Percentiles rank a stretch among this genome's conserved stretches.
phyloP scores from a whole-genome alignment of 164 flowering plant species.

The Tetrastigma voinierianum region DNA sequence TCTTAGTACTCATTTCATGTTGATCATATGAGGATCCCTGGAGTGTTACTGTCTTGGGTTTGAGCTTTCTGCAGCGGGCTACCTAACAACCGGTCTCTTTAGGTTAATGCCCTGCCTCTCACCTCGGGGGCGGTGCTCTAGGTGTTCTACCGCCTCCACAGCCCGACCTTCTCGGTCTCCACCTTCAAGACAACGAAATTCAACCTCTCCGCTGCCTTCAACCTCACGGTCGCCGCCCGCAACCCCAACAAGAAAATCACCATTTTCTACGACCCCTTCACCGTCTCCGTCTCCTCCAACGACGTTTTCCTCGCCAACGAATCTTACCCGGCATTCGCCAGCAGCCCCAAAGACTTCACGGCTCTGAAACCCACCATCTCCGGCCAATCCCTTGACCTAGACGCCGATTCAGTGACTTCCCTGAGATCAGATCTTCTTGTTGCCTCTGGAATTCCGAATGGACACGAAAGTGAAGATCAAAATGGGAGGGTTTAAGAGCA shows the following conservation, averaged over 20 bases:
- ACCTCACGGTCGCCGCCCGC: too few species aligned
- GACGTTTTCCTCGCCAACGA: slow-evolving; percentile 40
- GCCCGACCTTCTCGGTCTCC: too few species aligned
- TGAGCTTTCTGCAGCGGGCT: too few species aligned
- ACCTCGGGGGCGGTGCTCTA: slow-evolving; percentile 52
- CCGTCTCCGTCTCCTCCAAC: too few species aligned
- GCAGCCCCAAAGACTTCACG: slow-evolving; percentile 21
- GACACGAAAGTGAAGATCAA: slow-evolving; percentile 41
- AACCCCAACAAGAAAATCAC: too few species aligned
- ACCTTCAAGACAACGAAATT: too few species aligned
- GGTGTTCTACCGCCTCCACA: slow-evolving; percentile 54
- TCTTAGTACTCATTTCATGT: slow-evolving; percentile 24
- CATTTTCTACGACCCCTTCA: too few species aligned
- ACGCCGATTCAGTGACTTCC: slow-evolving; percentile 26
- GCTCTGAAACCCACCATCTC: background rate
- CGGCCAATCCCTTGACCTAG: slow-evolving; percentile 23
- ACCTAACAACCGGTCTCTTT: too few species aligned
- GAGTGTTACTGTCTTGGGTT: too few species aligned
- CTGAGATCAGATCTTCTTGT: slow-evolving; percentile 35
- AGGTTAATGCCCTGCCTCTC: slow-evolving; percentile 40
- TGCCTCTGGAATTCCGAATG: slow-evolving; percentile 27
- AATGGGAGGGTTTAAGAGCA: too few species aligned
- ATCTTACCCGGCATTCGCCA: slow-evolving; percentile 31
- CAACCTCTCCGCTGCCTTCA: too few species aligned
- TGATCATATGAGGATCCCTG: too few species aligned